phyloP scores from a whole-genome alignment of 1,284 basidiomycete species.

The Veloporphyrellus conicus region DNA sequence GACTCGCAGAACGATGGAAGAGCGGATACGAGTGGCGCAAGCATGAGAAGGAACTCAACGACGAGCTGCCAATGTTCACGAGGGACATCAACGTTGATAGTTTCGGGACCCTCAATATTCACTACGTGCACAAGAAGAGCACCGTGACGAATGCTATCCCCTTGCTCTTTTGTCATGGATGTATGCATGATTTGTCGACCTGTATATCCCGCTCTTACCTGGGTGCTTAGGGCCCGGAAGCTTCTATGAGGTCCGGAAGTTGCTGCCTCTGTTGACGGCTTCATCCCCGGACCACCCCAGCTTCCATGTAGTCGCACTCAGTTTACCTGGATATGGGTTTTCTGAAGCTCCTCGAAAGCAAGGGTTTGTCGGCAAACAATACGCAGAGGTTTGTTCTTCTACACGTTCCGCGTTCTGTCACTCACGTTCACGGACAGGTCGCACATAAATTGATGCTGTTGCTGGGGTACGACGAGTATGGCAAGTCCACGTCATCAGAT shows the following conservation, averaged over 20 bases:
- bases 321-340: conserved; percentile 56
- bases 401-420: not conserved
- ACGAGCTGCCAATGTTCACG: conserved; percentile 41
- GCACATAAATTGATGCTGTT: conserved; percentile 50
- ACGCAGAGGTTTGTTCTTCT: conserved; percentile 36
- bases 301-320: conserved; percentile 55
- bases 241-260: conserved; percentile 53
- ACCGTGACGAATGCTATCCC: conserved; percentile 38
- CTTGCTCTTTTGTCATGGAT: conserved; percentile 45
- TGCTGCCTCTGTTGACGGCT: conserved; percentile 46
- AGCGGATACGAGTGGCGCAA: conserved; percentile 41
- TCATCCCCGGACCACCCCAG: conserved; percentile 43
- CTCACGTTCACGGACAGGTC: conserved; percentile 8
- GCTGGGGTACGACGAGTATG: conserved; percentile 52
- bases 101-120: conserved; percentile 37
- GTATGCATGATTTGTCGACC: conserved; percentile 27
- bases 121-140: conserved; percentile 42
- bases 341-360: conserved; percentile 42
- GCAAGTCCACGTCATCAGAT: conserved; percentile 28
- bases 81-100: conserved; percentile 36
- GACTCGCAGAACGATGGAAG: conserved; percentile 38
- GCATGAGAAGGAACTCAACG: conserved; percentile 38
- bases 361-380: conserved; percentile 36
- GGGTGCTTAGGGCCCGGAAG: conserved; percentile 54
- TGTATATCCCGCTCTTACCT: no score